phyloP scores from a whole-genome alignment of 2,329 filamentous ascomycete species.

The Hirsutella rhossiliensis region DNA sequence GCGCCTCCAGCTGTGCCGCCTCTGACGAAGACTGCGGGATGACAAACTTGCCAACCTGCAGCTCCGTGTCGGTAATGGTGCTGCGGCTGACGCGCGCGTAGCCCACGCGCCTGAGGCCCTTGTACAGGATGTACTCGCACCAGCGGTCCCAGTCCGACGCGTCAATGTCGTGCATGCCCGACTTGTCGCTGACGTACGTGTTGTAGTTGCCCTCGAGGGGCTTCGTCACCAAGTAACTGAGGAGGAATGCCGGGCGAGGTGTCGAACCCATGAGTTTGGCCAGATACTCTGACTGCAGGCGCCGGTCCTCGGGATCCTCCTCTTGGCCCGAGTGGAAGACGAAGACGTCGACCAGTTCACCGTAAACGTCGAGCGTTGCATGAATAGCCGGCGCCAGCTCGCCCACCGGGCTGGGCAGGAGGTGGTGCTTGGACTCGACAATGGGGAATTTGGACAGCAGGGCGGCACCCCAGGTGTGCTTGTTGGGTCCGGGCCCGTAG shows the following conservation, averaged over 20 bases:
- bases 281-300: conserved; percentile 77
- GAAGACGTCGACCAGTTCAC: conserved; percentile 79
- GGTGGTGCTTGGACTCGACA: conserved; percentile 89
- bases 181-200: conserved; percentile 75
- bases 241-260: conserved; percentile 66
- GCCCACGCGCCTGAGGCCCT: conserved; percentile 70
- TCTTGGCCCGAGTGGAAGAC: conserved; percentile 99
- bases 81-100: conserved; percentile 83
- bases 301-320: conserved; percentile 84
- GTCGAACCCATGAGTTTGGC: conserved; percentile 78
- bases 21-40: conserved; percentile 56
- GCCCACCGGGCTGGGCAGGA: conserved; percentile 84
- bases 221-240: conserved; percentile 87
- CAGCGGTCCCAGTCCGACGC: conserved; percentile 88
- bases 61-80: conserved; percentile 93
- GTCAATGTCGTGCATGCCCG: conserved; percentile 94
- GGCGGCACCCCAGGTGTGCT: conserved; percentile 94
- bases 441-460: conserved; percentile 96
- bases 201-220: conserved; percentile 93
- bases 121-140: conserved; percentile 98
- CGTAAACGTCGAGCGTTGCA: conserved; percentile 90
- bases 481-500: conserved; percentile 93
- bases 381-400: conserved; percentile 94
- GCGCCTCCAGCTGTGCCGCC: conserved; percentile 26
- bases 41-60: conserved; percentile 93